Percentiles rank a stretch among this genome's conserved stretches.
phyloP scores from a whole-genome alignment of 805 yeast species.

The Candida maris region DNA sequence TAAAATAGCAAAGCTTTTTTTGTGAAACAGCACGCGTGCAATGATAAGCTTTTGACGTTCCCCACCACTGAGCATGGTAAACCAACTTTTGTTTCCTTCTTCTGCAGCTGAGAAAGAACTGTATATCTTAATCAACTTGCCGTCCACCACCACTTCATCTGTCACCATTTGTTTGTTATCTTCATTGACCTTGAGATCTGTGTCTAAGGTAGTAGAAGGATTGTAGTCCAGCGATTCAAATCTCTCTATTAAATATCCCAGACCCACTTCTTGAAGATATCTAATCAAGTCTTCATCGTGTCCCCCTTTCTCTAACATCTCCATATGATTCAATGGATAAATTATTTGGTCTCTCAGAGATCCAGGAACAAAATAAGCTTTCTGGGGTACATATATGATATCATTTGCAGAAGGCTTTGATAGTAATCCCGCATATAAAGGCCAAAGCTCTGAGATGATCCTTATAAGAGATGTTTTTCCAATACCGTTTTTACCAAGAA shows the following conservation, averaged over 20 bases:
- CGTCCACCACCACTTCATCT: constrained; percentile 28
- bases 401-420: constrained; percentile 72
- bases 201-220: constrained; percentile 18
- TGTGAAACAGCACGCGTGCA: constrained; percentile 78
- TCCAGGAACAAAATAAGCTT: constrained; percentile 76
- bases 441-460: constrained; percentile 87
- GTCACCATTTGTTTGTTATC: constrained; percentile 9
- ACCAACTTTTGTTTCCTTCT: constrained; percentile 51
- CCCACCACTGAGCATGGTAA: constrained; percentile 92
- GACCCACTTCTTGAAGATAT: constrained; percentile 69
- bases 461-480: constrained; percentile 88
- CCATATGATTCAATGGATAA: constrained; percentile 76
- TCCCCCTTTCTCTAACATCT: constrained; percentile 68
- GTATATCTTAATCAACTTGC: constrained; percentile 22
- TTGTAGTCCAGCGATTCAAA: constrained; percentile 47
- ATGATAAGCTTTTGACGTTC: constrained; percentile 88
- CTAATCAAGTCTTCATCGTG: constrained; percentile 67
- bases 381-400: constrained; percentile 78
- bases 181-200: neutral
- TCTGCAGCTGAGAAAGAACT: constrained; percentile 25
- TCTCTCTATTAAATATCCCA: constrained; percentile 75
- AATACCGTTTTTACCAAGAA: constrained; percentile 83
- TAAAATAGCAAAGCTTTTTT: constrained; percentile 75
- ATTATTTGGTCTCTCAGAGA: constrained; percentile 88
- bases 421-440: constrained; percentile 75